These are phyloP conservation scores for Xylariaceae sp. DNA, from an alignment of 2,329 filamentous ascomycete genomes.

Conservation along the genomic window DNA sequence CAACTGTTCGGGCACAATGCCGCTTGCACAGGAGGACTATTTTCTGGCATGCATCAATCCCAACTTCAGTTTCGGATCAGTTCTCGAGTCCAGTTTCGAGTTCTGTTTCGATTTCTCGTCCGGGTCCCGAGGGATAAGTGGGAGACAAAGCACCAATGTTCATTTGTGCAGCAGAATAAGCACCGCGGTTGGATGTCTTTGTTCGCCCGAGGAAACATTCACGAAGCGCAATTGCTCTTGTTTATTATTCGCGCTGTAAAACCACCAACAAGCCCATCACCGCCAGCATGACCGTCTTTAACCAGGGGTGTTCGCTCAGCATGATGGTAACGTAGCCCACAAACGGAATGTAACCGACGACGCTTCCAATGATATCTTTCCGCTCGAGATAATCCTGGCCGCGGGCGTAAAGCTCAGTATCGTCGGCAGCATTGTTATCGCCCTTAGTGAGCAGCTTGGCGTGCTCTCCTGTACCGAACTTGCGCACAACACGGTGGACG, in stretches of 20 bases:
- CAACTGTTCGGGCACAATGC: background rate
- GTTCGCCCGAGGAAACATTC: background rate
- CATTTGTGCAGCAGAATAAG: background rate
- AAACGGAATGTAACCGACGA: slow-evolving; percentile 86
- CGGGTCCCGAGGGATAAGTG: background rate
- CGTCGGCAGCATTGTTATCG: slow-evolving; percentile 91
- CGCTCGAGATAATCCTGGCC: slow-evolving; percentile 84
- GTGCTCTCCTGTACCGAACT: slow-evolving; percentile 55
- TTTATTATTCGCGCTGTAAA: slow-evolving; percentile 76
- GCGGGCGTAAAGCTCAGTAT: slow-evolving; percentile 80
- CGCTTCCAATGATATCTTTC: slow-evolving; percentile 87
- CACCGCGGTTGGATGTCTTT: background rate
- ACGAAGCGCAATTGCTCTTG: background rate
- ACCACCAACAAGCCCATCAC: slow-evolving; percentile 94
- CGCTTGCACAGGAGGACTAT: background rate
- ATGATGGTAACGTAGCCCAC: slow-evolving; percentile 97
- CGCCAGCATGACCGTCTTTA: slow-evolving; percentile 91
- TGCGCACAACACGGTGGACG: slow-evolving; percentile 84
- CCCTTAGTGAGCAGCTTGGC: slow-evolving; percentile 90
- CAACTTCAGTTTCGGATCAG: background rate
- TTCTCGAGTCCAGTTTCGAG: too few species aligned
- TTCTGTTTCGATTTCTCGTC: background rate
- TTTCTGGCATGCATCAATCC: background rate
- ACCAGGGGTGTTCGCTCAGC: slow-evolving; percentile 90
- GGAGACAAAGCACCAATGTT: background rate